Conservation (phyloP, 1,139 yeast species). For the Protomyces inundatus region DNA sequence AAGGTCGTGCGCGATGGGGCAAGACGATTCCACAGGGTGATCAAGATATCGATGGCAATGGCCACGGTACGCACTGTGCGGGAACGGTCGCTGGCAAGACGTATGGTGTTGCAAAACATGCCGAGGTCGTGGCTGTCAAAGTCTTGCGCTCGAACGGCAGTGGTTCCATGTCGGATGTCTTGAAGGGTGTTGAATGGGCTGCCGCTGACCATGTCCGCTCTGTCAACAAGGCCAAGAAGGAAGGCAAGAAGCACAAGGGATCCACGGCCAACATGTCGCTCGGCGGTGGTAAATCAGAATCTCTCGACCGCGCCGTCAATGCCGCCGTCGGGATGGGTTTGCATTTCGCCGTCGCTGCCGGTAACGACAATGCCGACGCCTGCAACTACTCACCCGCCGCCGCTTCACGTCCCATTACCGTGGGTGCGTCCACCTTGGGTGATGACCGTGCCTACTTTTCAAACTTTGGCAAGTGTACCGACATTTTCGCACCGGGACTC, state of each 20-base stretch:
- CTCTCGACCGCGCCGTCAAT: constrained; percentile 52
- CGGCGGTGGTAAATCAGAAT: constrained; percentile 55
- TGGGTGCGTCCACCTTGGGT: constrained; percentile 51
- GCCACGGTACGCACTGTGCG: constrained; percentile 68
- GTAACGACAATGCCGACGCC: constrained; percentile 60
- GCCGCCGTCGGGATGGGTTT: constrained; percentile 57
- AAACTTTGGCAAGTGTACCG: constrained; percentile 63
- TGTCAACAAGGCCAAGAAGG: constrained; percentile 39
- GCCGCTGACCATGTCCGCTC: constrained; percentile 41
- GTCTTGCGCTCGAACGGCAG: constrained; percentile 49
- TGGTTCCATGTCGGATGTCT: constrained; percentile 48
- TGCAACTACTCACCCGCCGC: constrained; percentile 60
- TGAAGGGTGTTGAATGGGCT: constrained; percentile 47
- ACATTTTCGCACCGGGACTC: constrained; percentile 58
- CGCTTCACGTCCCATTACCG: constrained; percentile 56
- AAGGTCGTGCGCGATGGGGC: constrained; percentile 93
- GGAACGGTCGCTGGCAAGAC: constrained; percentile 58
- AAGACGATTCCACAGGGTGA: constrained; percentile 81
- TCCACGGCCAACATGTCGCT: constrained; percentile 59
- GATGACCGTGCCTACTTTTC: constrained; percentile 57
- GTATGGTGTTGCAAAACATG: constrained; percentile 63
- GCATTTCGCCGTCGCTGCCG: constrained; percentile 63
- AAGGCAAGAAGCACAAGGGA: constrained; percentile 42
- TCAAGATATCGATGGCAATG: constrained; percentile 80
- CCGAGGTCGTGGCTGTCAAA: constrained; percentile 55